These are phyloP conservation scores for Pyrenophora seminiperda DNA, from an alignment of 2,329 filamentous ascomycete species.

Conservation along the genomic window DNA sequence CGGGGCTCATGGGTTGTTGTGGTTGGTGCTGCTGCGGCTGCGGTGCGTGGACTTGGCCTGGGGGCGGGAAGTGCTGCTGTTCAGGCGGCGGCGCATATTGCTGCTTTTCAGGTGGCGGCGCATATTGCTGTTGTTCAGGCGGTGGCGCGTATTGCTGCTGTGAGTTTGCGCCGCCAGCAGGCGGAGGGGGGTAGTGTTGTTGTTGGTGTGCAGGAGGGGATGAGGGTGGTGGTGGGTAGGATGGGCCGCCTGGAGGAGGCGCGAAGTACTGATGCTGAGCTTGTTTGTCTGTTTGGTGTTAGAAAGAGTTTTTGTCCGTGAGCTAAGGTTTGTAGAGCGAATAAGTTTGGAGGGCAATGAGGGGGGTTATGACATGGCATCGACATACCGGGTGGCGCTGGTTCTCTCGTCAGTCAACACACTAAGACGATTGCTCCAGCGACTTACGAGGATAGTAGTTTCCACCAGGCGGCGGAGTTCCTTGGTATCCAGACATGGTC, in stretches of 20 bases:
- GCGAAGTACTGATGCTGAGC: conserved; percentile 47
- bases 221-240: conserved; percentile 45
- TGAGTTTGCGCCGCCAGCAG: conserved; percentile 17
- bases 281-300: conserved; percentile 29
- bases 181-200: conserved; percentile 44
- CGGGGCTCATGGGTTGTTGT: conserved; percentile 31
- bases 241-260: conserved; percentile 42
- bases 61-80: conserved; percentile 37
- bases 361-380: background rate
- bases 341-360: background rate
- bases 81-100: conserved; percentile 44
- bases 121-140: conserved; percentile 37
- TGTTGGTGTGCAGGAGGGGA: conserved; percentile 38
- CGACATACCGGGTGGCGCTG: conserved; percentile 41
- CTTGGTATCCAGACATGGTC: conserved; percentile 40
- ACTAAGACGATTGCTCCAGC: background rate
- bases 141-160: conserved; percentile 40
- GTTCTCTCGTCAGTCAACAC: conserved; percentile 18
- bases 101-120: conserved; percentile 37
- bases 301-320: background rate
- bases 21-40: conserved; percentile 25
- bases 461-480: conserved; percentile 41
- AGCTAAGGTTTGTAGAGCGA: background rate
- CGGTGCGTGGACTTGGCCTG: conserved; percentile 33
- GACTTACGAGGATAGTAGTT: conserved; percentile 46